Evolutionary conservation across 2,329 filamentous ascomycete species (phyloP).

Genomic region (Trichoderma asperellum): DNA sequence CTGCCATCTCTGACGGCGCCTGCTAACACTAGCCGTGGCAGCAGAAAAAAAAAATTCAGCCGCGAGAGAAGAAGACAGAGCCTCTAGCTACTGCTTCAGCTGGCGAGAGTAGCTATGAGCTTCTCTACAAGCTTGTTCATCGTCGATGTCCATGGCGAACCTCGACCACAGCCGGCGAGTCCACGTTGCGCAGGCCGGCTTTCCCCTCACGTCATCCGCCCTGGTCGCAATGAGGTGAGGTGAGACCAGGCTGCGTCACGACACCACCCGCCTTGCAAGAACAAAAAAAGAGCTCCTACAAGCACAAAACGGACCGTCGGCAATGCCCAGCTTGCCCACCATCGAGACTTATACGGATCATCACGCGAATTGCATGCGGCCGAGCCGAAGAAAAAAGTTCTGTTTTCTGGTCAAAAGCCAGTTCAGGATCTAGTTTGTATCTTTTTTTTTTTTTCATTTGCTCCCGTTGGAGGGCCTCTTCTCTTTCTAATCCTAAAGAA

Average conservation of each 20-base stretch:
- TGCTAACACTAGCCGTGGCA: not conserved
- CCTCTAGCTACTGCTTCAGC: not conserved
- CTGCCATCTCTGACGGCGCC: not conserved
- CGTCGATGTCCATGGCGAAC: constrained; percentile 1
- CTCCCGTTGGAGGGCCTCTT: constrained; percentile 32
- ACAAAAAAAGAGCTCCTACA: not conserved
- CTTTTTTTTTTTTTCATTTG: constrained; percentile 30
- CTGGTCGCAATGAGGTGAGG: constrained; percentile 11
- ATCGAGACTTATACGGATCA: not conserved
- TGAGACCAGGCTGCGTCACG: constrained; percentile 26
- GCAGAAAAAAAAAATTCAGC: not conserved
- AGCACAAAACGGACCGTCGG: not conserved
- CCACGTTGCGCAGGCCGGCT: constrained; percentile 10
- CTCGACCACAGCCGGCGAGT: constrained; percentile 4
- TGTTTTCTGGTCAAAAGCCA: constrained; percentile 4
- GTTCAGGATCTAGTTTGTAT: not conserved
- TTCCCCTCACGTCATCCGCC: constrained; percentile 25
- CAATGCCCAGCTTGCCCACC: not conserved
- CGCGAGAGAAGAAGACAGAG: not conserved
- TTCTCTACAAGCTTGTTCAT: not conserved
- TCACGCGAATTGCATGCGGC: not conserved
- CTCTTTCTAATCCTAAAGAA: constrained; percentile 36
- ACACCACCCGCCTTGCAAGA: constrained; percentile 8
- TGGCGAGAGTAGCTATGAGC: not conserved
- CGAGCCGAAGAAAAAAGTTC: not conserved